These are phyloP conservation scores for Blastocystis sp. DNA, from an alignment of 352 stramenopile genomes.

Conservation along the genomic window DNA sequence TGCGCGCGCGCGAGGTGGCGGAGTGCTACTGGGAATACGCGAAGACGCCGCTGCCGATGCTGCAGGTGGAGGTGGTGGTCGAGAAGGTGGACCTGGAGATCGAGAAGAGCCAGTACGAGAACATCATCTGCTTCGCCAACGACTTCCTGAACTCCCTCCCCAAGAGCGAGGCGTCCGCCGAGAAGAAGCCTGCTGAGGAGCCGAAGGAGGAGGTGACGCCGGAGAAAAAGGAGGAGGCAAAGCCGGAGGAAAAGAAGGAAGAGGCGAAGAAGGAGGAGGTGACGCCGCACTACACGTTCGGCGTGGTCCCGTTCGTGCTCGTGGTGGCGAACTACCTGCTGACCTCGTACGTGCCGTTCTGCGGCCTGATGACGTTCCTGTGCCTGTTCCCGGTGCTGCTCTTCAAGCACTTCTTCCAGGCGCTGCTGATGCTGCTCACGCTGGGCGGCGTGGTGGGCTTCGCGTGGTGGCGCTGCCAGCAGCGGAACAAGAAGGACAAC, in stretches of 20 bases:
- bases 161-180: background rate
- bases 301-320: constrained; percentile 45
- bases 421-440: constrained; percentile 26
- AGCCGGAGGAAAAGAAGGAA: background rate
- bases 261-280: background rate
- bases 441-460: constrained; percentile 8
- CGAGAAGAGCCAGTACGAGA: constrained; percentile 67
- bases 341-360: constrained; percentile 42
- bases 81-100: constrained; percentile 63
- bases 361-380: constrained; percentile 6
- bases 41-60: constrained; percentile 27
- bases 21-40: constrained; percentile 22
- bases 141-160: constrained; percentile 54
- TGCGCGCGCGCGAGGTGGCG: constrained; percentile 36
- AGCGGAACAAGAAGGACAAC: constrained; percentile 30
- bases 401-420: constrained; percentile 51
- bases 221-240: background rate
- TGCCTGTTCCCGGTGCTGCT: constrained; percentile 15
- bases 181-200: background rate
- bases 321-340: constrained; percentile 42
- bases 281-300: constrained; percentile 26
- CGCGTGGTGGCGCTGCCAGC: constrained; percentile 39
- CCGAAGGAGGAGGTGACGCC: background rate
- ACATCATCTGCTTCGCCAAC: constrained; percentile 51
- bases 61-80: constrained; percentile 37